Evolutionary conservation across 2,329 filamentous ascomycete species (phyloP).

Genomic region (Penicillium digitatum): DNA sequence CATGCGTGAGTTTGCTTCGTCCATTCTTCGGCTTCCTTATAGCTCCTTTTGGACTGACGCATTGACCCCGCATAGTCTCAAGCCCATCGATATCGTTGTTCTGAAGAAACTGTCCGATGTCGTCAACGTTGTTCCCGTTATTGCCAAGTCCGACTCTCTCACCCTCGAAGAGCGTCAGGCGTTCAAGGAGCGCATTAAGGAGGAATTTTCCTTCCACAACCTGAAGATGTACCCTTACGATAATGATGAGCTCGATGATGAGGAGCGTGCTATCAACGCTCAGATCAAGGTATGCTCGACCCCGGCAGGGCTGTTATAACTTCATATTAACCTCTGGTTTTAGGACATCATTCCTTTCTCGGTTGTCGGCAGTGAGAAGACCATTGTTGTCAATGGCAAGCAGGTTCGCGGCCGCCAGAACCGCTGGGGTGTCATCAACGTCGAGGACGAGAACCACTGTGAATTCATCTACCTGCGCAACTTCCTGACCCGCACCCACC

Average conservation of each 20-base stretch:
- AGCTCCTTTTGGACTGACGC: background rate
- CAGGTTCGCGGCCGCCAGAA: constrained; percentile 97
- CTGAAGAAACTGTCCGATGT: constrained; percentile 99
- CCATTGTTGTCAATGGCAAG: constrained; percentile 94
- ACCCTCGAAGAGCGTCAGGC: constrained; percentile 91
- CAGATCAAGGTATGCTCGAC: constrained; percentile 77
- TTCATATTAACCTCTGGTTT: constrained; percentile 17
- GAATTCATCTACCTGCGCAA: constrained; percentile 98
- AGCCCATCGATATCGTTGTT: constrained; percentile 99
- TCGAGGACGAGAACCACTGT: constrained; percentile 99
- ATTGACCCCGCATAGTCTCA: constrained; percentile 53
- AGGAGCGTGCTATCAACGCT: constrained; percentile 87
- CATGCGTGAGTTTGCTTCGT: constrained; percentile 59
- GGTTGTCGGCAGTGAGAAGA: constrained; percentile 96
- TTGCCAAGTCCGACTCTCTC: constrained; percentile 95
- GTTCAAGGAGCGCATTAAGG: constrained; percentile 99
- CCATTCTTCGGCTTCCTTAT: background rate
- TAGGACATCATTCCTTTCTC: constrained; percentile 94
- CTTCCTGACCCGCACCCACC: constrained; percentile 96
- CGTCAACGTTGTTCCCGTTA: constrained; percentile 97
- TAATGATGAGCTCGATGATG: constrained; percentile 96
- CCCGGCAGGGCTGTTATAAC: constrained; percentile 33
- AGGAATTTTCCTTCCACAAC: constrained; percentile 99
- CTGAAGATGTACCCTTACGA: constrained; percentile 99
- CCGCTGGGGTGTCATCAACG: constrained; percentile 98